phyloP scores from a whole-genome alignment of 2,329 filamentous ascomycete species.

The Ascocoryne sarcoides region DNA sequence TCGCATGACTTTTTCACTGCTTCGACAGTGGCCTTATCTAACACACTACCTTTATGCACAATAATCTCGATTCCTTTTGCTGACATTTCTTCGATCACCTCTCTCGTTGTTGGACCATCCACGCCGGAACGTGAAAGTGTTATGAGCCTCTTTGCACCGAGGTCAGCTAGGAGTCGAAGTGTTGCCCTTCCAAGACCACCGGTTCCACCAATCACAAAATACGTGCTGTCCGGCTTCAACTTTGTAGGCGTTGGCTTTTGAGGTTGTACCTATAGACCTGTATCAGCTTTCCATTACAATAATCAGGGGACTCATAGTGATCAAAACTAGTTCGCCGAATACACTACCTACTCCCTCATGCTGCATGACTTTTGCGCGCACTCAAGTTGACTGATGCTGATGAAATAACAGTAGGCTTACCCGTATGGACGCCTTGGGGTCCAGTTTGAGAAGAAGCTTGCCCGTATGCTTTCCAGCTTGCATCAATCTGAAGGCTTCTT shows the following conservation, averaged over 20 bases:
- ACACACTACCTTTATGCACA: slow-evolving; percentile 16
- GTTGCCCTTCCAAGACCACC: slow-evolving; percentile 25
- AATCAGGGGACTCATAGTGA: too few species aligned
- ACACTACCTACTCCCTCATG: too few species aligned
- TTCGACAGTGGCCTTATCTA: slow-evolving; percentile 3
- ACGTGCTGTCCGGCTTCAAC: slow-evolving; percentile 23
- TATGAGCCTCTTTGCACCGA: slow-evolving; percentile 23
- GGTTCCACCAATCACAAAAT: slow-evolving; percentile 25
- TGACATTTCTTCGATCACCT: slow-evolving; percentile 8
- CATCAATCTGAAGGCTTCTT: background rate
- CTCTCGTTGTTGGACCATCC: slow-evolving; percentile 6
- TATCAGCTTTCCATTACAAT: too few species aligned
- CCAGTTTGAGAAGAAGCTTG: background rate
- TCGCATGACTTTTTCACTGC: slow-evolving; percentile 13
- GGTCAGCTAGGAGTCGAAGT: slow-evolving; percentile 13
- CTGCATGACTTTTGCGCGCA: too few species aligned
- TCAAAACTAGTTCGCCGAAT: too few species aligned
- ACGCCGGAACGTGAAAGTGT: slow-evolving; percentile 17
- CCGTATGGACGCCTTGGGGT: background rate
- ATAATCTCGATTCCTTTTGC: slow-evolving; percentile 10
- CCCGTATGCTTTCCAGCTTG: slow-evolving; percentile 2
- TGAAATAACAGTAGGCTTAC: too few species aligned
- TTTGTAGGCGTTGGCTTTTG: slow-evolving; percentile 20
- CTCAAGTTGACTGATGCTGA: too few species aligned
- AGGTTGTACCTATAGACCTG: too few species aligned